Evolutionary conservation across 257 asterid genomes (phyloP), one percentile per base, ranked within the genome.

Genomic region (Fraxinus cuspidata): DNA sequence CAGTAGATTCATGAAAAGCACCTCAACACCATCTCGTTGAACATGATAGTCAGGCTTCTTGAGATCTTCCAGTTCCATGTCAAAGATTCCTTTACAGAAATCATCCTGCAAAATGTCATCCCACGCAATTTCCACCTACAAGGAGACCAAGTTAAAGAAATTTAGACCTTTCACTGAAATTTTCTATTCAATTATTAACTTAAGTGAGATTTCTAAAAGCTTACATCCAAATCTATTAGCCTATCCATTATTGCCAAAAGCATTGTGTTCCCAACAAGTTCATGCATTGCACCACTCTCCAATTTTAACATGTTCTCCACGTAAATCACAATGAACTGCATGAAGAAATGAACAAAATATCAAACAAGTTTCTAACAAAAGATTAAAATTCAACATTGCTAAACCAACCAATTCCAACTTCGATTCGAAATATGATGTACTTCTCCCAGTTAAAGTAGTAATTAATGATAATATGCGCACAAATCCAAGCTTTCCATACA

Each of bases 281-380:
- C 88, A 38, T 94, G 92, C 71, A 96, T 75, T 13, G 77, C 77
- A 76, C 97, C 86, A 70, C 91, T 82, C 85, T 89, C 98, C 88
- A 96, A 80, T 80, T 88, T 90, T 84, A 93, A 72, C 92, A 93
- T 92, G 90, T 90, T 96, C 90, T 96, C 99, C 81, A 84, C 92
- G 31, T 88, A 96, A 82, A 82, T 79, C 79, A 80, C 87, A 19
- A 91, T 84, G 74, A 79, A 32, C 97, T 92, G 90, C 89, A 85
- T 42, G 47, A 68, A 34, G 53, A 13, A 75, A 75, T 11, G 18
- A 72, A 72, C 66, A 38, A 23, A 31, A 63, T n/a, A 7, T 82
- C 23, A 53, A 12, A 82, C 32, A 67, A 49, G 15, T 7, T 7
- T 53, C 32, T 47, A 60, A 51, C 56, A 42, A 12, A 71, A 21